Evolutionary conservation across 257 asterid species (phyloP), one percentile per base, ranked within the genome.

Genomic region (Oldenlandia corymbosa): DNA sequence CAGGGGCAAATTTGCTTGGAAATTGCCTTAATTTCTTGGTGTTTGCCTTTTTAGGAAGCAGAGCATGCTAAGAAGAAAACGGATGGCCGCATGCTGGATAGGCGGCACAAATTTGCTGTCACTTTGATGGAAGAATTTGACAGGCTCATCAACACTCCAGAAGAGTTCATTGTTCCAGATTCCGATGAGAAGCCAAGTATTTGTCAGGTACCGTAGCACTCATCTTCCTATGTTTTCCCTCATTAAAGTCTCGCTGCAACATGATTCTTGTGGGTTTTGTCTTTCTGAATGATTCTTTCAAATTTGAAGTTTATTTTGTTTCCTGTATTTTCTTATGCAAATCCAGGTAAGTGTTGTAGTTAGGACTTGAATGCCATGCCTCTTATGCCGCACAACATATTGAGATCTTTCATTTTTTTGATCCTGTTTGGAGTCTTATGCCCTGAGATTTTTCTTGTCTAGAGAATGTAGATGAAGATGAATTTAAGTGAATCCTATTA

Each of bases 1-100:
- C 0, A 45, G n/a, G 20, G 3, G 16, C 12, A 5, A 9, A 24
- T 52, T 21, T 52, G 27, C 11, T 9, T 45, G 50, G 9, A 45
- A 45, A 45, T 5, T 45, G 7, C 50, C n/a, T 53, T 53, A 11
- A 24, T 57, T 31, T 39, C 43, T 17, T 30, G 42, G 28, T 57
- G 20, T 21, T 45, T 45, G 23, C 26, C 18, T 12, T n/a, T 26
- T 28, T 20, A 62, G 68, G 68, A 63, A 63, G 68, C 68, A 46
- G 58, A 63, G 42, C 68, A 47, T 47, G 68, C 68, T 46, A 63
- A 32, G 45, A 52, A 63, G 27, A 48, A 32, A 47, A 63, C 68
- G 4, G 26, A 63, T 49, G 68, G 68, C 17, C 7, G 48, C 36
- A n/a, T 27, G 12, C 50, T 47, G 68, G 58, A 30, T 24, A 63